These are phyloP conservation scores for Dendrobium huoshanense DNA, from an alignment of 106 monocot genomes.

Conservation along the genomic window DNA sequence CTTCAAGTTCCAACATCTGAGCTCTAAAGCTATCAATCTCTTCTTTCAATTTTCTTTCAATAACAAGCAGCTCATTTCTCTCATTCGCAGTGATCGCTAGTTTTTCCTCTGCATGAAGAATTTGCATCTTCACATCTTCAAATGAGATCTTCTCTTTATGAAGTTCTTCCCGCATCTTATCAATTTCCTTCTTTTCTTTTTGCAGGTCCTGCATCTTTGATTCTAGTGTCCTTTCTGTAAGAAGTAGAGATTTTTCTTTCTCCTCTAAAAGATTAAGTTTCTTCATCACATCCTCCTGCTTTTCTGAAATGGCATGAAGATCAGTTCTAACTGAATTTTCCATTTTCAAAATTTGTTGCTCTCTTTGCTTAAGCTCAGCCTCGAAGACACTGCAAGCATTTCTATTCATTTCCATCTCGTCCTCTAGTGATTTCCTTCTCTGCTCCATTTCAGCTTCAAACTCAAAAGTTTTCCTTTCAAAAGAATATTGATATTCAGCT, in stretches of 20 bases:
- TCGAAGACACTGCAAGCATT: slow-evolving; percentile 21
- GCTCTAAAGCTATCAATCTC: slow-evolving; percentile 84
- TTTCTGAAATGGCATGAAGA: slow-evolving; percentile 29
- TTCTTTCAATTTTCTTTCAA: slow-evolving; percentile 80
- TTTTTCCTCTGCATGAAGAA: slow-evolving; percentile 38
- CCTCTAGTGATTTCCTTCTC: slow-evolving; percentile 38
- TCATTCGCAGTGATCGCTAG: slow-evolving; percentile 47
- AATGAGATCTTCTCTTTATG: slow-evolving; percentile 39
- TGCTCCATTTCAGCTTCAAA: slow-evolving; percentile 67
- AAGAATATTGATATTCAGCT: slow-evolving; percentile 35
- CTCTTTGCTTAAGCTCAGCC: slow-evolving; percentile 31
- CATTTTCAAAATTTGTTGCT: slow-evolving; percentile 27
- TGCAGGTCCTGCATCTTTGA: slow-evolving; percentile 28
- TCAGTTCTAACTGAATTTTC: slow-evolving; percentile 28
- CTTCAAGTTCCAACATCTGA: slow-evolving; percentile 51
- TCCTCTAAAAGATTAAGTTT: slow-evolving; percentile 45
- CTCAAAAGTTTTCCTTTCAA: slow-evolving; percentile 42
- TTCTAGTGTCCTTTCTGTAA: slow-evolving; percentile 23
- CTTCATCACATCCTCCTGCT: slow-evolving; percentile 29
- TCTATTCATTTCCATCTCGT: slow-evolving; percentile 43
- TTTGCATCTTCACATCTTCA: slow-evolving; percentile 46
- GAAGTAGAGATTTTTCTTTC: slow-evolving; percentile 37
- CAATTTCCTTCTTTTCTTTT: slow-evolving; percentile 44
- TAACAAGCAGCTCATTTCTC: slow-evolving; percentile 47
- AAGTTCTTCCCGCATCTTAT: slow-evolving; percentile 37